phyloP scores from a whole-genome alignment of 768 basidiomycete species.

The Flagelloscypha sp. region DNA sequence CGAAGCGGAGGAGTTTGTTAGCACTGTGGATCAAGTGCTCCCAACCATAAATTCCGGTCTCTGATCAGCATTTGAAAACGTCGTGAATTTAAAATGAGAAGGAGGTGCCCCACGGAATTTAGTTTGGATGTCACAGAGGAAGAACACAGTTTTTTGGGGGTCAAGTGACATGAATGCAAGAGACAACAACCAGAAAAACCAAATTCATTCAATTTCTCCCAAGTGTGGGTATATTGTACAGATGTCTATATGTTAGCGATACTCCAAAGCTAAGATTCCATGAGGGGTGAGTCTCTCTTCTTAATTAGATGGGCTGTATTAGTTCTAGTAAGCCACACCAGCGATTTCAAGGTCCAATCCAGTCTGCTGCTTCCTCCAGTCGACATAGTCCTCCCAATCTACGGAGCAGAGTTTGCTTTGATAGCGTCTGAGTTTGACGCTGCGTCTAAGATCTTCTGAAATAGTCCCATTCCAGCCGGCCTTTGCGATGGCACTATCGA shows the following conservation, averaged over 20 bases:
- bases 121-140: conserved; percentile 80
- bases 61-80: conserved; percentile 17
- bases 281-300: too few species aligned
- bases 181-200: too few species aligned
- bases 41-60: conserved; percentile 55
- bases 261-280: too few species aligned
- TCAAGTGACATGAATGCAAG: too few species aligned
- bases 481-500: conserved; percentile 89
- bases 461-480: conserved; percentile 83
- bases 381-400: conserved; percentile 67
- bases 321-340: too few species aligned
- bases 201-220: too few species aligned
- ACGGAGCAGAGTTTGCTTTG: conserved; percentile 66
- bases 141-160: conserved; percentile 45
- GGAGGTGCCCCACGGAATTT: conserved; percentile 50
- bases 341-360: too few species aligned
- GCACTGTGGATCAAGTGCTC: conserved; percentile 60
- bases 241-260: too few species aligned
- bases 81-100: not conserved
- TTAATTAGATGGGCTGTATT: too few species aligned
- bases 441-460: conserved; percentile 73
- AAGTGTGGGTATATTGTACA: too few species aligned
- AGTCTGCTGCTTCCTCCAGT: conserved; percentile 62
- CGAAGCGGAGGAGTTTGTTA: conserved; percentile 70
- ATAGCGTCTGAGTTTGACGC: conserved; percentile 71